These are phyloP conservation scores for Nitzschia sp. DNA, from an alignment of 108 stramenopile genomes.

Conservation along the genomic window DNA sequence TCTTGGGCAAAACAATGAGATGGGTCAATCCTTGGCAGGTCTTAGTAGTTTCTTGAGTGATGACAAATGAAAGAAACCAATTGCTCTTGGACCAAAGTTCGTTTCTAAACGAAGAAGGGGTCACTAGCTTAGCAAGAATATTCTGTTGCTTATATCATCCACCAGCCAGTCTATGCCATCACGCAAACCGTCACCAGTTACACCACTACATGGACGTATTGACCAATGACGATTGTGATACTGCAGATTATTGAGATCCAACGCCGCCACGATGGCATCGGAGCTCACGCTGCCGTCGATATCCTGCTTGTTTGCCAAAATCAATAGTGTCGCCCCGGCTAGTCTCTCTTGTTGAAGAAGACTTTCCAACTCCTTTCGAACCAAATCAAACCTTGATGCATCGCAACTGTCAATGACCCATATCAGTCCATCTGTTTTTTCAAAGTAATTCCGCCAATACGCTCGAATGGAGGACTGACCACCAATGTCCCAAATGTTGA, in stretches of 20 bases:
- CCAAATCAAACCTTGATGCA: conserved; percentile 75
- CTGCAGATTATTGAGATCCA: conserved; percentile 66
- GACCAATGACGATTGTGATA: conserved; percentile 87
- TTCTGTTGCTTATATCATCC: conserved; percentile 87
- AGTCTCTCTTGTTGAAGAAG: conserved; percentile 95
- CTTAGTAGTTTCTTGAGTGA: too few species aligned
- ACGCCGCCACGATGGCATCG: conserved; percentile 71
- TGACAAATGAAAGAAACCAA: too few species aligned
- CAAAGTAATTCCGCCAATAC: conserved; percentile 99
- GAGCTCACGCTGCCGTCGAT: conserved; percentile 77
- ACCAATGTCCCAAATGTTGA: conserved; percentile 97
- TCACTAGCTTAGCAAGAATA: conserved; percentile 71
- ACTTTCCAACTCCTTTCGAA: conserved; percentile 76
- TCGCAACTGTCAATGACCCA: conserved; percentile 98
- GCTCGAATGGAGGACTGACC: conserved; percentile 98
- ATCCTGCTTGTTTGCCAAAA: conserved; percentile 99
- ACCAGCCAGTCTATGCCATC: conserved; percentile 97
- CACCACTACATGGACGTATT: conserved; percentile 89
- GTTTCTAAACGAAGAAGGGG: too few species aligned
- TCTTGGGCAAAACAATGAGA: too few species aligned
- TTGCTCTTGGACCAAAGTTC: too few species aligned
- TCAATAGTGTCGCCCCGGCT: conserved; percentile 93
- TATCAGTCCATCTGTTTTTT: conserved; percentile 96
- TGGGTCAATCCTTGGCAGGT: too few species aligned
- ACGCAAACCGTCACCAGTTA: conserved; percentile 90